phyloP scores from a whole-genome alignment of 208 protist species.

The Acanthamoeba lenticulata region DNA sequence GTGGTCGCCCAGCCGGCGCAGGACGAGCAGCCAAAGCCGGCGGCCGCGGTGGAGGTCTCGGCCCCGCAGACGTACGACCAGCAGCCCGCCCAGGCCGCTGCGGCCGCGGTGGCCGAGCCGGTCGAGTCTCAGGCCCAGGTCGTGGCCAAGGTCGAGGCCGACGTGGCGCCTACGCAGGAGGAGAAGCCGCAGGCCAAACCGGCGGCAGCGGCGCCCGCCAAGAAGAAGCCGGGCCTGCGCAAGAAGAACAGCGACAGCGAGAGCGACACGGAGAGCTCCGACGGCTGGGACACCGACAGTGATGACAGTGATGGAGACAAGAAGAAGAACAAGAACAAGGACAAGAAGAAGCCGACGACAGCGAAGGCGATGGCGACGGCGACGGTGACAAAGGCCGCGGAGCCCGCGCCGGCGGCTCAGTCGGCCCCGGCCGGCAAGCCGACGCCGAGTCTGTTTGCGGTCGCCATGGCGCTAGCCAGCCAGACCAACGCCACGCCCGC shows the following conservation, averaged over 20 bases:
- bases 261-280: background rate
- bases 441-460: no score
- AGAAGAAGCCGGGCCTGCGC: background rate
- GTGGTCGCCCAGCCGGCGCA: background rate
- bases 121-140: background rate
- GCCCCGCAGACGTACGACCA: background rate
- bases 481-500: no score
- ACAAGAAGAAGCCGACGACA: no score
- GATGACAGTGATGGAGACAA: background rate
- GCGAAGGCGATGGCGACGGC: no score
- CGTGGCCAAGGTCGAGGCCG: background rate
- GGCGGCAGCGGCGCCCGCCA: background rate
- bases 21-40: background rate
- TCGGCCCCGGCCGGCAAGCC: background rate
- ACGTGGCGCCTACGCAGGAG: background rate
- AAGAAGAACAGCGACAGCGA: slow-evolving; percentile 49
- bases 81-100: background rate
- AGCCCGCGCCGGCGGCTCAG: background rate
- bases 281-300: background rate
- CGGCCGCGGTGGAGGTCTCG: background rate
- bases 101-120: background rate
- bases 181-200: background rate
- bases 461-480: no score
- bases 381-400: no score
- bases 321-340: background rate